These are phyloP conservation scores for Mesostigma viride DNA, from an alignment of 139 green algal genomes.

Conservation along the genomic window DNA sequence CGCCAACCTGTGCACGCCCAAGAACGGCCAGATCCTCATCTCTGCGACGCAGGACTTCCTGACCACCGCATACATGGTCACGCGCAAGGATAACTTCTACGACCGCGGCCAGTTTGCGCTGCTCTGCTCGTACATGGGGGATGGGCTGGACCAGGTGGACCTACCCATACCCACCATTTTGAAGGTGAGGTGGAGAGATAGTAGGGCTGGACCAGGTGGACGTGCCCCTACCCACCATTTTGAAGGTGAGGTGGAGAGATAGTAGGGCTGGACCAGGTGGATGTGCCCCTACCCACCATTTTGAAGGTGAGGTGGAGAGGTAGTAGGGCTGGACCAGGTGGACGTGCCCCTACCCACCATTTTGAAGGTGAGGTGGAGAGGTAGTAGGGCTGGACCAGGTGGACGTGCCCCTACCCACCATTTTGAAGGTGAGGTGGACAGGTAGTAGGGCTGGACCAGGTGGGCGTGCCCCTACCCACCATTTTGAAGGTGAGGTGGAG, in stretches of 20 bases:
- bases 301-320: too few species aligned
- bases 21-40: slow-evolving; percentile 93
- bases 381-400: too few species aligned
- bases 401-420: too few species aligned
- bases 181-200: too few species aligned
- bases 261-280: slow-evolving; percentile 41
- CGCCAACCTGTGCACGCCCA: slow-evolving; percentile 88
- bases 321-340: slow-evolving; percentile 40
- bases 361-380: slow-evolving; percentile 30
- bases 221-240: slow-evolving; percentile 39
- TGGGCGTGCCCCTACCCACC: too few species aligned
- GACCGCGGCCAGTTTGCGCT: slow-evolving; percentile 53
- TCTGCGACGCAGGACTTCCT: slow-evolving; percentile 94
- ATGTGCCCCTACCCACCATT: slow-evolving; percentile 44
- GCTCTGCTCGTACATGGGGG: slow-evolving; percentile 58
- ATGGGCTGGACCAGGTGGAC: slow-evolving; percentile 51
- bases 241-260: too few species aligned
- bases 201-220: slow-evolving; percentile 45
- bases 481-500: too few species aligned
- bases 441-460: too few species aligned
- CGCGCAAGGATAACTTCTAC: slow-evolving; percentile 39
- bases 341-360: slow-evolving; percentile 45
- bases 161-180: slow-evolving; percentile 42
- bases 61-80: slow-evolving; percentile 84
- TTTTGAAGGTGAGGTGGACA: too few species aligned